Percentiles rank a stretch among this genome's conserved stretches.
Conservation (phyloP, 73 alveolate genomes). For the Tetrahymena borealis region DNA sequence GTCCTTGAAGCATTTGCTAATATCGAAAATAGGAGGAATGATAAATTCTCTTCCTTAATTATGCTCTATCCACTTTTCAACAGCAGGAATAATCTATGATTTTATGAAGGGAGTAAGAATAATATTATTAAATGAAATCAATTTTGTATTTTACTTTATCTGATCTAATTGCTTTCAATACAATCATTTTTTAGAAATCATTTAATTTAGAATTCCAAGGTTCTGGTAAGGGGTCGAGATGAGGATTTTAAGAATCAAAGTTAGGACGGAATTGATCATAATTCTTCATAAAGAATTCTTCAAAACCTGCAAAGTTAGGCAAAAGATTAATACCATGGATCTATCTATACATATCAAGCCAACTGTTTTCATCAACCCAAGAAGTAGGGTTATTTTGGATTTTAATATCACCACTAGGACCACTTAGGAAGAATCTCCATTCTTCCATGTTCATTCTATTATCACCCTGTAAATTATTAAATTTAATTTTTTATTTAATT, state of each 20-base stretch:
- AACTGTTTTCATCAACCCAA: slow-evolving; percentile 91
- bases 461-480: slow-evolving; percentile 20
- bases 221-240: slow-evolving; percentile 82
- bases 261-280: slow-evolving; percentile 63
- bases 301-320: slow-evolving; percentile 77
- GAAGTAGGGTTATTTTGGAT: slow-evolving; percentile 87
- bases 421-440: slow-evolving; percentile 91
- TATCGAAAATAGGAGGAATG: slow-evolving; percentile 98
- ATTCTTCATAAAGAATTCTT: slow-evolving; percentile 70
- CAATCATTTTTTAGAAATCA: slow-evolving; percentile 75
- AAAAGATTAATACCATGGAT: slow-evolving; percentile 70
- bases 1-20: slow-evolving; percentile 92
- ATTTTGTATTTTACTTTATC: slow-evolving; percentile 69
- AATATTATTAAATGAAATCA: background rate
- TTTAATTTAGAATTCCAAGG: slow-evolving; percentile 84
- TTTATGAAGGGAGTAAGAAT: background rate
- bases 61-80: slow-evolving; percentile 78
- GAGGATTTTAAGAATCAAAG: slow-evolving; percentile 84
- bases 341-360: slow-evolving; percentile 90
- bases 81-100: slow-evolving; percentile 67
- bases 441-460: slow-evolving; percentile 60
- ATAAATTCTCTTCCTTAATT: slow-evolving; percentile 90
- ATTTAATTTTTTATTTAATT: background rate
- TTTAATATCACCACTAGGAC: slow-evolving; percentile 87
- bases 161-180: slow-evolving; percentile 83